Evolutionary conservation across 805 yeast genomes (phyloP).

Genomic region (Cyberlindnera subsufficiens): DNA sequence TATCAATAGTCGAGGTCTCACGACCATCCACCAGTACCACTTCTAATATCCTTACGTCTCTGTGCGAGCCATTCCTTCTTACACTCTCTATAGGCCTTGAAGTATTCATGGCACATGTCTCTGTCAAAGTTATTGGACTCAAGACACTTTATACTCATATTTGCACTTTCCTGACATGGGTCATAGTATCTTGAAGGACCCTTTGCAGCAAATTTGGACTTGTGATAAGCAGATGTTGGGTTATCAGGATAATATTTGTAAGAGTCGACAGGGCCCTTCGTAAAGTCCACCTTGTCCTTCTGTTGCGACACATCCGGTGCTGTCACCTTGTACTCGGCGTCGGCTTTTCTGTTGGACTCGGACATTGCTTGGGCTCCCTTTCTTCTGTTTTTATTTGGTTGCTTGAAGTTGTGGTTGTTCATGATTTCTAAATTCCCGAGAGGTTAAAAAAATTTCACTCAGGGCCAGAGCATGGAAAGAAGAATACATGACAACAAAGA

Average conservation of each 20-base stretch:
- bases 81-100: constrained; percentile 91
- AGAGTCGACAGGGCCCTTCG: constrained; percentile 45
- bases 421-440: neutral
- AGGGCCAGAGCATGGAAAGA: neutral
- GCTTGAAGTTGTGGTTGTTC: neutral
- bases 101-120: constrained; percentile 70
- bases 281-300: constrained; percentile 42
- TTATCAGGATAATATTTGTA: constrained; percentile 80
- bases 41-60: constrained; percentile 29
- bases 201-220: constrained; percentile 62
- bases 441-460: constrained; percentile 1
- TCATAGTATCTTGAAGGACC: constrained; percentile 83
- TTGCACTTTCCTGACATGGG: constrained; percentile 87
- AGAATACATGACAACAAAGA: neutral
- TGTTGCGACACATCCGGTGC: constrained; percentile 27
- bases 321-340: constrained; percentile 14
- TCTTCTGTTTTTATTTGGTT: neutral
- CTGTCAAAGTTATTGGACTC: constrained; percentile 70
- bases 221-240: constrained; percentile 69
- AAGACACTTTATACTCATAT: constrained; percentile 81
- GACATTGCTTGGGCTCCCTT: constrained; percentile 2
- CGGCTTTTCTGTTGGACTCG: constrained; percentile 10
- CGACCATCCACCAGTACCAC: constrained; percentile 23
- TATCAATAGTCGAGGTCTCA: neutral
- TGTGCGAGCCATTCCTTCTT: constrained; percentile 62